Evolutionary conservation across 306 rosid genomes (phyloP).

Genomic region (Notholithocarpus densiflorus): DNA sequence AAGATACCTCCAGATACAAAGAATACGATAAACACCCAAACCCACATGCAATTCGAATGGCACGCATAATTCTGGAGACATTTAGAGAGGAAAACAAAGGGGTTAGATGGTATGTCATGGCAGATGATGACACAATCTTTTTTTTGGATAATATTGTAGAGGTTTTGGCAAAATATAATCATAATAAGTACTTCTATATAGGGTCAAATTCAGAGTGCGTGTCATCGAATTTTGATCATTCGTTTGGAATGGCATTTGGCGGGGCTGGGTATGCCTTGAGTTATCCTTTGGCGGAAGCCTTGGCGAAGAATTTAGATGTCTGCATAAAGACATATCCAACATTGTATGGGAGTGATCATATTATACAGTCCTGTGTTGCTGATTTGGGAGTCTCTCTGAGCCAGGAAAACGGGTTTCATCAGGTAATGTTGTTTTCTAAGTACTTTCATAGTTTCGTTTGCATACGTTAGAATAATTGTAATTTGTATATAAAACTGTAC

Average conservation of each 20-base stretch:
- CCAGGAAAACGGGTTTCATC: neutral
- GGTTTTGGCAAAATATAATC: neutral
- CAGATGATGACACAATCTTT: conserved; percentile 2
- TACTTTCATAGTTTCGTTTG: neutral
- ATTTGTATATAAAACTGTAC: no score
- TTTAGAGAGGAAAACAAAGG: neutral
- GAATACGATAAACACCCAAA: neutral
- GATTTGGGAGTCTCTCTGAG: neutral
- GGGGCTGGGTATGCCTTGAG: neutral
- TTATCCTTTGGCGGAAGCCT: neutral
- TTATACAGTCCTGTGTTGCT: neutral
- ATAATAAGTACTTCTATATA: neutral
- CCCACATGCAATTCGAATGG: neutral
- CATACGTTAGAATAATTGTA: no score
- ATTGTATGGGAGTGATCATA: neutral
- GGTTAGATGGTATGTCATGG: conserved; percentile 2
- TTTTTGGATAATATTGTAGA: neutral
- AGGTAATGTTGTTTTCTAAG: neutral
- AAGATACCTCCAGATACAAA: neutral
- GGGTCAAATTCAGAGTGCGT: neutral
- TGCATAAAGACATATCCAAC: neutral
- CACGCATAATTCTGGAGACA: neutral
- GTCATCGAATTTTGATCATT: neutral
- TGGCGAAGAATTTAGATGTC: neutral
- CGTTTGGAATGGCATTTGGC: neutral